These are phyloP conservation scores for Umbelopsis sp. DNA, from an alignment of 192 early-diverging fungal species.

Conservation along the genomic window DNA sequence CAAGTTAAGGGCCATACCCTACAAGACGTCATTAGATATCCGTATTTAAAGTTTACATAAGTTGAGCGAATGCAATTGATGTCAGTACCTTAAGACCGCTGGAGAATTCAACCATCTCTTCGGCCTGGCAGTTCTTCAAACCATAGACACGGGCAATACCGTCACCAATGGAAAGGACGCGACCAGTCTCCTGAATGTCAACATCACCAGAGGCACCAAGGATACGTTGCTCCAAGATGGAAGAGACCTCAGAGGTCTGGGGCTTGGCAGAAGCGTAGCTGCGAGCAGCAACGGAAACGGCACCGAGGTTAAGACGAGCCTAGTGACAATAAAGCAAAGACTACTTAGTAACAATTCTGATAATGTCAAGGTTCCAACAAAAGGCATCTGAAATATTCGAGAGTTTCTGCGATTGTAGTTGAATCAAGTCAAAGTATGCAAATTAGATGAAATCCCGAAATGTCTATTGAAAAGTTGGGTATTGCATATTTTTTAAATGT, in stretches of 20 bases:
- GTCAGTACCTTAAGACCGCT: slow-evolving; percentile 88
- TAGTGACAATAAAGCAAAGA: slow-evolving; percentile 11
- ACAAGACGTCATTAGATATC: not conserved
- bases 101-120: slow-evolving; percentile 99
- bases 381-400: too few relatives aligned
- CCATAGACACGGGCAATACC: slow-evolving; percentile 99
- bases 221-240: slow-evolving; percentile 97
- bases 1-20: slow-evolving; percentile 99
- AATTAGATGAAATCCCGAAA: too few relatives aligned
- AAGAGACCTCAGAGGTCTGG: slow-evolving; percentile 93
- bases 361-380: too few relatives aligned
- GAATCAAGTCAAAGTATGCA: too few relatives aligned
- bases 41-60: too few relatives aligned
- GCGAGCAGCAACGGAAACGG: slow-evolving; percentile 52
- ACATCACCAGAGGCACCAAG: slow-evolving; percentile 79
- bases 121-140: slow-evolving; percentile 96
- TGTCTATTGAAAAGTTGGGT: too few relatives aligned
- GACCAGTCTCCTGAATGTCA: slow-evolving; percentile 97
- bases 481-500: too few relatives aligned
- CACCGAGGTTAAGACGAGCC: slow-evolving; percentile 60
- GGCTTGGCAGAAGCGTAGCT: slow-evolving; percentile 60
- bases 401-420: too few relatives aligned
- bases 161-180: slow-evolving; percentile 99
- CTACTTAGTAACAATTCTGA: not conserved
- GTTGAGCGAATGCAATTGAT: too few relatives aligned